phyloP scores from a whole-genome alignment of 176 grass and related monocot species.

The Hordeum vulgare region MorexV3_pseudomolecules_assembly NC_058519.1:455443081-455443580 shows the following conservation, averaged over 20 bases:
- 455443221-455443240: no score
- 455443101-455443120: no score
- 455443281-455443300: no score
- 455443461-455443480: constrained; percentile 31
- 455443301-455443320: background rate
- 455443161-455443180: no score
- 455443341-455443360: constrained; percentile 43
- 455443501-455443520: constrained; percentile 3
- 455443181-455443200: no score
- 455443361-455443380: background rate
- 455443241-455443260: no score
- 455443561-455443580: background rate
- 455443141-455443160: no score
- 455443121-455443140: no score
- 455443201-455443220: no score
- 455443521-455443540: background rate
- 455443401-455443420: background rate
- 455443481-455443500: constrained; percentile 36
- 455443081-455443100: no score
- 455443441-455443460: background rate
- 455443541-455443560: background rate
- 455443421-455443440: background rate
- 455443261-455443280: no score
- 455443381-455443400: background rate
- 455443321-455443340: background rate